phyloP scores from a whole-genome alignment of 2,329 filamentous ascomycete species.

The Apiospora hydei region DNA sequence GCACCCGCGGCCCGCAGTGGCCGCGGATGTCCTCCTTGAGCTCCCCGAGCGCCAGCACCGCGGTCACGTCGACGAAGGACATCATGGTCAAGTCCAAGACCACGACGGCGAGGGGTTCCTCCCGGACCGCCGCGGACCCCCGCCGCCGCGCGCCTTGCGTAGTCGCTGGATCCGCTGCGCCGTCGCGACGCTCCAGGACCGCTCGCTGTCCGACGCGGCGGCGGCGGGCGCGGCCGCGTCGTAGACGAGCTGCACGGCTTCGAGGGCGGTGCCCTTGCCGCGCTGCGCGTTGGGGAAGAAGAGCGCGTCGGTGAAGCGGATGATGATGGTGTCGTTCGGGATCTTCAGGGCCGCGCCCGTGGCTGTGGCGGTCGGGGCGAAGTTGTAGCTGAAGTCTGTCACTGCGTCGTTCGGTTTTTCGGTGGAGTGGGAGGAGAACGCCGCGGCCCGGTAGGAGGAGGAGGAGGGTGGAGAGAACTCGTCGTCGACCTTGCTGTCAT shows the following conservation, averaged over 20 bases:
- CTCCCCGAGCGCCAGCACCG: conserved; percentile 40
- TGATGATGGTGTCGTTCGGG: conserved; percentile 60
- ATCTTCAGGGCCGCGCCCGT: conserved; percentile 40
- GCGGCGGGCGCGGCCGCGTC: conserved; percentile 31
- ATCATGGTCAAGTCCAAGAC: conserved; percentile 41
- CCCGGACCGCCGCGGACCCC: conserved; percentile 34
- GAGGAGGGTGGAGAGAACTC: conserved; percentile 35
- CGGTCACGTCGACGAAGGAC: conserved; percentile 42
- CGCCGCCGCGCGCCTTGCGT: conserved; percentile 32
- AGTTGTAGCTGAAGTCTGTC: conserved; percentile 23
- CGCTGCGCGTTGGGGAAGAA: conserved; percentile 69
- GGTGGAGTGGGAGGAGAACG: background rate
- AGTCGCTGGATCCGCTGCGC: conserved; percentile 38
- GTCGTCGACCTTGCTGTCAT: conserved; percentile 39
- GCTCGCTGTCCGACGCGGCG: conserved; percentile 26
- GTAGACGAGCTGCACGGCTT: conserved; percentile 42
- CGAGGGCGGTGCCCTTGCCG: conserved; percentile 38
- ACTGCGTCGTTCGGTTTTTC: background rate
- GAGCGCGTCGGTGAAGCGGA: conserved; percentile 63
- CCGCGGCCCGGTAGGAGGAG: conserved; percentile 28
- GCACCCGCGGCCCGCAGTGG: conserved; percentile 37
- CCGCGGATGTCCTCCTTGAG: conserved; percentile 42
- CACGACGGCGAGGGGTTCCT: conserved; percentile 37
- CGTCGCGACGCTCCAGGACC: conserved; percentile 42
- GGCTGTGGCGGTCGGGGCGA: conserved; percentile 35